phyloP scores from a whole-genome alignment of 106 monocot species.

The Platanthera guangdongensis region DNA sequence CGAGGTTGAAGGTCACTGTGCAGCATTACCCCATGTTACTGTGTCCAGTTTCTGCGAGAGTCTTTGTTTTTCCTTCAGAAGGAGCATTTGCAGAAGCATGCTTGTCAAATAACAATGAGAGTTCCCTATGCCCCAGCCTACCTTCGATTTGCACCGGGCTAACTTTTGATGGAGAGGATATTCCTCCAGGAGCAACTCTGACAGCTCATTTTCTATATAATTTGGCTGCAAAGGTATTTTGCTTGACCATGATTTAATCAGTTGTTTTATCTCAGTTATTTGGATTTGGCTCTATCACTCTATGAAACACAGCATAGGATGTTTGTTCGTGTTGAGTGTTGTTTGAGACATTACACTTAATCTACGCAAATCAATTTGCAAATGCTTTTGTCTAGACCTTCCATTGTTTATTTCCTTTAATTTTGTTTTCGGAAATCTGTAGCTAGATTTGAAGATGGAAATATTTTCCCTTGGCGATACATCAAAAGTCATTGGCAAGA shows the following conservation, averaged over 20 bases:
- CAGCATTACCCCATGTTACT: slow-evolving; percentile 78
- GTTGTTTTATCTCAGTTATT: too few relatives aligned
- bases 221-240: slow-evolving; percentile 63
- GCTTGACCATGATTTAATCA: neutral
- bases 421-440: slow-evolving; percentile 14
- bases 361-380: too few relatives aligned
- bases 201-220: slow-evolving; percentile 93
- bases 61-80: slow-evolving; percentile 86
- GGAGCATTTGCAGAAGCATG: slow-evolving; percentile 67
- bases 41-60: slow-evolving; percentile 69
- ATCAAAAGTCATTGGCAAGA: slow-evolving; percentile 81
- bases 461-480: slow-evolving; percentile 91
- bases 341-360: too few relatives aligned
- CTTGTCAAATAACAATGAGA: slow-evolving; percentile 57
- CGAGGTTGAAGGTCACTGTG: slow-evolving; percentile 48
- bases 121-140: slow-evolving; percentile 82
- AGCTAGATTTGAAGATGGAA: slow-evolving; percentile 98
- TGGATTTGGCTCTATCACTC: too few relatives aligned
- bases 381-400: neutral
- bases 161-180: slow-evolving; percentile 65
- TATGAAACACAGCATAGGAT: too few relatives aligned
- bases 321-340: too few relatives aligned
- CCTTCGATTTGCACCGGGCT: slow-evolving; percentile 62
- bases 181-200: slow-evolving; percentile 75
- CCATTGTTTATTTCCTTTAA: neutral